Evolutionary conservation across 192 early-diverging fungal genomes (phyloP), one percentile per base, ranked within the genome.

Genomic region (Thoreauomyces humboldtii): DNA sequence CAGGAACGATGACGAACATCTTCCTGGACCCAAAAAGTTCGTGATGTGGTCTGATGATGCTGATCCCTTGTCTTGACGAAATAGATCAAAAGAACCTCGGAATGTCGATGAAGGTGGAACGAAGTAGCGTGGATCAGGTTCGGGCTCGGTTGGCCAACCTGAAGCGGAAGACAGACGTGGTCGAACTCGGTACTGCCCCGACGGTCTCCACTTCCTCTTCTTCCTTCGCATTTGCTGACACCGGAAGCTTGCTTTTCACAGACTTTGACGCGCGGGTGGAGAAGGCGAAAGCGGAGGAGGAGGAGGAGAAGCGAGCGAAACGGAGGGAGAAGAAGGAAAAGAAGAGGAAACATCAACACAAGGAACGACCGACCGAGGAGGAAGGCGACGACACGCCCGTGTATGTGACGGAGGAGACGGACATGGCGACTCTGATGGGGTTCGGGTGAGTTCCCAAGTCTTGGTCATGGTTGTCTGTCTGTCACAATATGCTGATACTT

Each of bases 51-150:
- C n/a, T 41, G 38, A 9, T 9, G 38, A 41, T 9, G n/a, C 38
- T 41, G 38, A 41, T 32, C 25, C 31, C 25, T 22, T 25, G 29
- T 55, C 31, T 24, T 32, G n/a, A 22, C 21, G 35, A 12, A 22
- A 29, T 67, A 90, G 89, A 98, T 81, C 88, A 92, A 71, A 81
- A 81, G 44, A 86, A 88, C 53, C 61, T 94, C 24, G 91, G 92
- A 21, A 79, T 90, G 64, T 84, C 87, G 0, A 93, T 89, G 84
- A 88, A 89, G 55, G 92, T 94, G 0, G 91, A 90, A 32, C 80
- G 84, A 2, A 88, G 88, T 29, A 87, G 86, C 2, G 69, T 89
- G 0, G 86, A 86, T 9, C 87, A 93, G 65, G 92, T 98, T 0
- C 68, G 82, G 63, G 83, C 82, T 7, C 81, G 88, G 54, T 68